Base-by-base conservation (phyloP, 2,329 filamentous ascomycete genomes). In the Colletotrichum tropicale region DNA sequence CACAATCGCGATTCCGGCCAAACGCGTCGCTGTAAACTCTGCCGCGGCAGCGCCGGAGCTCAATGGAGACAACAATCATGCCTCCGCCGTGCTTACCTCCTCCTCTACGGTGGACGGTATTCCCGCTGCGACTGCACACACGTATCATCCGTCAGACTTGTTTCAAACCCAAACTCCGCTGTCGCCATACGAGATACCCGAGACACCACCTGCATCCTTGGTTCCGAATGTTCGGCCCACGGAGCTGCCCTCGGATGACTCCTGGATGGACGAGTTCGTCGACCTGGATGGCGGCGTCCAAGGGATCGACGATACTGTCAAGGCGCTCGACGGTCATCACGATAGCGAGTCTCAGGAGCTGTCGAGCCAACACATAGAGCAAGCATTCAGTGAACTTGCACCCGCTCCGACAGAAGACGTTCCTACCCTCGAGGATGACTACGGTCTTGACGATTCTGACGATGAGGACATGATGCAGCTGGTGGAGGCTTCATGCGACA, bases 261-360 rank as follows among this genome's bases (percentile, higher is more conserved):
- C 36, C 2, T 74, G 72, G 72, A 74, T 71, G 72, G 13, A 48
- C n/a, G 15, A 71, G n/a, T 71, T 66, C 5, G 68, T 74, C 26
- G 28, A 74, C 52, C 13, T 71, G 18, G 30, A 36, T 15, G 55
- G 26, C 21, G 55, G 24, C 24, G 16, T 21, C 9, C 38, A 28
- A 55, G 5, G 34, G 52, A 9, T 71, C 36, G 10, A 12, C 56
- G 4, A 28, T n/a, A 4, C n/a, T 28, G 21, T 26, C 5, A 18
- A 21, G 24, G 1, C 1, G 3, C 16, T 26, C 10, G 13, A 30
- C 36, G 15, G 16, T 4, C 12, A 52, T 26, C 21, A 30, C 7
- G 21, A 30, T 58, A 18, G 4, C 36, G 21, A 21, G 18, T 61
- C 28, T 21, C 34, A 60, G 10, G 34, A n/a, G 10, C 13, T 55